Evolutionary conservation across 164 flowering plant genomes (phyloP).

Genomic region (Vitis riparia): DNA sequence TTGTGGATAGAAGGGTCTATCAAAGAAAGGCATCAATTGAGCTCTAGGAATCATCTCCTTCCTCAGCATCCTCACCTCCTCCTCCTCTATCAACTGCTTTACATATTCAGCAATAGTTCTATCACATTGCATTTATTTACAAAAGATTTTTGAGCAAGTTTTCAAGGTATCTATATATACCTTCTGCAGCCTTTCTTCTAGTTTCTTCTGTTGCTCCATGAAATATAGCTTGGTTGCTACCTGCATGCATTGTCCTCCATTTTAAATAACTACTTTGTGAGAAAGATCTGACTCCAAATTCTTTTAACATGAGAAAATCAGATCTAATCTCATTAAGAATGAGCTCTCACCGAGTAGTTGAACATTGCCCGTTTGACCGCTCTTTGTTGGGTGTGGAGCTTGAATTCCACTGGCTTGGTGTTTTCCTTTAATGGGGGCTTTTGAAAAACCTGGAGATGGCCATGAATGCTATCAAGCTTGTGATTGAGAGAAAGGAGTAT

Average conservation of each 20-base stretch:
- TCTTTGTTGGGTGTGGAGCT: slow-evolving; percentile 66
- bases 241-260: slow-evolving; percentile 18
- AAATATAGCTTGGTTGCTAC: slow-evolving; percentile 53
- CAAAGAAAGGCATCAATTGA: slow-evolving; percentile 78
- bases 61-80: slow-evolving; percentile 66
- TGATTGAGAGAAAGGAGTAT: background rate
- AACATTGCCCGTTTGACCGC: slow-evolving; percentile 64
- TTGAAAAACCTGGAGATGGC: slow-evolving; percentile 24
- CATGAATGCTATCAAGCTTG: background rate
- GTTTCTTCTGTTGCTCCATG: slow-evolving; percentile 48
- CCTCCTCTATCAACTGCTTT: slow-evolving; percentile 69
- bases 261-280: background rate
- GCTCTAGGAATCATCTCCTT: slow-evolving; percentile 89
- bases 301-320: background rate
- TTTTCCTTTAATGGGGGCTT: slow-evolving; percentile 52
- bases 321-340: background rate
- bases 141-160: too few species aligned
- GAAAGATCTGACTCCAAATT: background rate
- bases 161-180: slow-evolving; percentile 17
- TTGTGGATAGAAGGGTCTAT: slow-evolving; percentile 77
- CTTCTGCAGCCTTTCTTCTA: slow-evolving; percentile 55
- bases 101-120: background rate
- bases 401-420: slow-evolving; percentile 58
- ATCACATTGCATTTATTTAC: too few species aligned
- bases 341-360: slow-evolving; percentile 51